Base-by-base conservation (phyloP, 2,329 filamentous ascomycete species). In the Sclerotinia glacialis region DNA sequence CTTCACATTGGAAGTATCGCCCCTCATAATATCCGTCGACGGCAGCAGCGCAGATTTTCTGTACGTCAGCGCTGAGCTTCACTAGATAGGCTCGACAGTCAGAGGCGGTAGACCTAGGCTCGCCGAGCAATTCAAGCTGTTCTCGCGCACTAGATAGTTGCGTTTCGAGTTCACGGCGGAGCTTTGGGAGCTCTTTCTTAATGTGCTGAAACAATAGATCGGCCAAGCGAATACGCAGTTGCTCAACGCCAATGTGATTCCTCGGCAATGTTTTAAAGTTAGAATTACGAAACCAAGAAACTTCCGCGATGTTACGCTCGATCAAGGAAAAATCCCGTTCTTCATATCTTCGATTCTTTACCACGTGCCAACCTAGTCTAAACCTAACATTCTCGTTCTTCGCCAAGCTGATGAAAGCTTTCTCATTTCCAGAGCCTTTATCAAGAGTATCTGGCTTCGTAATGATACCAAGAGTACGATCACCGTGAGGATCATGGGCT, bases 331-430 rank as follows among this genome's bases (percentile, higher is more conserved):
- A 47, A 69, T 79, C 58, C 67, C 76, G 59, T 66, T 79, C 70
- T 69, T 83, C 71, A 69, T 77, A 78, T 65, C 78, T 72, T 44
- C 80, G 67, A 70, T 83, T 83, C 62, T 77, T 79, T 11, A 84
- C 69, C 0, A 79, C 78, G 71, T 83, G 82, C 81, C 82, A 84
- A 3, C 82, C 82, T 0, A 84, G 76, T 40, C 77, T 75, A 47
- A 82, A 76, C 21, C 71, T 69, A 0, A 78, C 72, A 63, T 80
- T 77, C 53, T 81, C 73, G 50, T 83, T 82, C 34, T 72, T 71
- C 1, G 79, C 74, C 18, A 80, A 75, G 1, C 75, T 63, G 3
- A 80, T 68, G 60, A 77, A 81, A 0, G 65, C 68, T 0, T 67
- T 67, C 66, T 81, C 78, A 12, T 69, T 74, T 0, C 76, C 77